A percentile compares a stretch with the other conserved stretches of the same genome.
Conservation (phyloP, 192 early-diverging fungal genomes). For the Coemansia reversa region DNA sequence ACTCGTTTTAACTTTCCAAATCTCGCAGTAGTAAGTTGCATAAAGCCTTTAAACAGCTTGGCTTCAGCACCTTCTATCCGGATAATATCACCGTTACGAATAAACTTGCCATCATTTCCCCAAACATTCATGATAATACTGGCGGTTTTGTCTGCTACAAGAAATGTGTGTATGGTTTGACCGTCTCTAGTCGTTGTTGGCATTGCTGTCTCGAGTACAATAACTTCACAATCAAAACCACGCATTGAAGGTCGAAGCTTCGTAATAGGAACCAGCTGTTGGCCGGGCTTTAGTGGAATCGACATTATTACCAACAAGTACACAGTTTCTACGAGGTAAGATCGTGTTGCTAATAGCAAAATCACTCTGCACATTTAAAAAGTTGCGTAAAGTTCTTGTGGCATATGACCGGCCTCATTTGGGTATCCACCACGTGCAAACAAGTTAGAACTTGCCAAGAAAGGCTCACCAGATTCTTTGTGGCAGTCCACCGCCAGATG, state of each 20-base stretch:
- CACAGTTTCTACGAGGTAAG: too few species aligned
- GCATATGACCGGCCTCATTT: too few species aligned
- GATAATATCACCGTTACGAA: slow-evolving; percentile 63
- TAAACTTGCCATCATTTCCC: slow-evolving; percentile 53
- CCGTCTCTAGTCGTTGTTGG: slow-evolving; percentile 55
- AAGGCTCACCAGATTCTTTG: too few species aligned
- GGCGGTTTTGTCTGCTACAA: slow-evolving; percentile 62
- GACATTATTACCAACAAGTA: slow-evolving; percentile 14
- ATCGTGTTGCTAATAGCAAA: too few species aligned
- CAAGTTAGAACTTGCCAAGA: too few species aligned
- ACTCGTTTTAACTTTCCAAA: slow-evolving; percentile 59
- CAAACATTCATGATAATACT: slow-evolving; percentile 61
- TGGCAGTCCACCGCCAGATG: neutral
- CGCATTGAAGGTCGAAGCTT: slow-evolving; percentile 62
- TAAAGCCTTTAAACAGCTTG: slow-evolving; percentile 56
- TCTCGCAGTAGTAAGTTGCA: slow-evolving; percentile 56
- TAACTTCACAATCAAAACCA: slow-evolving; percentile 63
- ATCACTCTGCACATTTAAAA: too few species aligned
- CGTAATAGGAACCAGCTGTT: slow-evolving; percentile 41
- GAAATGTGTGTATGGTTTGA: slow-evolving; percentile 59
- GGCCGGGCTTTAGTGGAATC: slow-evolving; percentile 41
- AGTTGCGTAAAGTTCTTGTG: too few species aligned
- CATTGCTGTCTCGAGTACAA: slow-evolving; percentile 61
- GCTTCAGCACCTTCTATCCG: slow-evolving; percentile 55
- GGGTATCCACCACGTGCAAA: too few species aligned